phyloP scores from a whole-genome alignment of 1,284 basidiomycete species.

The Trichosporon inkin region DNA sequence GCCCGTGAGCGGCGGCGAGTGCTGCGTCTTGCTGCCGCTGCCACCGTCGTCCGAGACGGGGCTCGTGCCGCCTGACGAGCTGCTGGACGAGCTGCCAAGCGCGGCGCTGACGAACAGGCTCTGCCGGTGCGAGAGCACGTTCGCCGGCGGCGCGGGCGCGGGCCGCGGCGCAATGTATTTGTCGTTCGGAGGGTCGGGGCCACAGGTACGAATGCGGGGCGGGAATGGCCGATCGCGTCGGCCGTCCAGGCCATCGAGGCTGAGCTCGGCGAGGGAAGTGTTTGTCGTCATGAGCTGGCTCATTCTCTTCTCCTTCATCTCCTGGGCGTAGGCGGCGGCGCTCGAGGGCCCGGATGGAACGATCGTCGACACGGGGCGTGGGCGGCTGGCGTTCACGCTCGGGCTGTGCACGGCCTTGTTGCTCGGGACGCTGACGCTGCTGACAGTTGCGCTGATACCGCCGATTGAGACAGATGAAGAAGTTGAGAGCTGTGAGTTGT shows the following conservation, averaged over 20 bases:
- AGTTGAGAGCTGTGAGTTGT: neutral
- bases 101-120: conserved; percentile 5
- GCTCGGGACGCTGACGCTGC: conserved; percentile 1
- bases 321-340: conserved; percentile 6
- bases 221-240: neutral
- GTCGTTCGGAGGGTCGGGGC: conserved; percentile 4
- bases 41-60: neutral
- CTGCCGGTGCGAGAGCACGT: conserved; percentile 6
- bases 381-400: neutral
- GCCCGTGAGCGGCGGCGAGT: neutral
- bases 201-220: neutral
- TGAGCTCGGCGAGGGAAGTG: too few relatives aligned
- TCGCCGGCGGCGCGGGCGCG: conserved; percentile 15
- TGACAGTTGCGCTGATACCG: neutral
- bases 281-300: neutral
- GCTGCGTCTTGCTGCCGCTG: neutral
- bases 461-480: conserved; percentile 5
- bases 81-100: neutral
- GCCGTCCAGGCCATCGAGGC: neutral
- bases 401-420: conserved; percentile 5
- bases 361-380: conserved; percentile 6
- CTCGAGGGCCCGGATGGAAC: neutral
- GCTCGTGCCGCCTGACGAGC: neutral
- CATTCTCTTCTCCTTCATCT: conserved; percentile 7
- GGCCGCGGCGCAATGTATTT: conserved; percentile 17